A percentile compares a stretch with the other conserved stretches of the same genome.
phyloP scores from a whole-genome alignment of 2,329 filamentous ascomycete genomes.

The Xylaria sp. region DNA sequence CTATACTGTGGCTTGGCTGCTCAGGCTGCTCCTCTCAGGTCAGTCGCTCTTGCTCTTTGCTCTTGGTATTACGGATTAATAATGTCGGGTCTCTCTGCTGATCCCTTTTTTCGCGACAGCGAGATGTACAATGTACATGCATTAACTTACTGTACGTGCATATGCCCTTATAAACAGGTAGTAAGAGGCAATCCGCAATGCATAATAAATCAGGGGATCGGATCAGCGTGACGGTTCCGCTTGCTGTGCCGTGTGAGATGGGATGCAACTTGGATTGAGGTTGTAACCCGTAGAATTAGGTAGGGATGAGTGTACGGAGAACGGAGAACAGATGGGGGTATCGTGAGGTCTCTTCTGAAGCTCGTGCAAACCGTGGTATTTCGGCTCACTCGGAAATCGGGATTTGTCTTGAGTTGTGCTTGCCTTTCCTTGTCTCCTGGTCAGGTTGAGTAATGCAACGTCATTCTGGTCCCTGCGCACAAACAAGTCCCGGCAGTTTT shows the following conservation, averaged over 20 bases:
- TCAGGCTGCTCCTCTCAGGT: neutral
- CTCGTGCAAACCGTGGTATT: neutral
- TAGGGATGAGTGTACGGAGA: too few relatives aligned
- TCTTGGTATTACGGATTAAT: neutral
- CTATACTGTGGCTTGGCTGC: conserved; percentile 18
- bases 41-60: too few relatives aligned
- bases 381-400: conserved; percentile 15
- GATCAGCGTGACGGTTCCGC: too few relatives aligned
- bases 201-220: neutral
- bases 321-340: too few relatives aligned
- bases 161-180: neutral
- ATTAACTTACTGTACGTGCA: neutral
- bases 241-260: too few relatives aligned
- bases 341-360: too few relatives aligned
- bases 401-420: neutral
- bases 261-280: too few relatives aligned
- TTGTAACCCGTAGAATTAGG: too few relatives aligned
- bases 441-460: conserved; percentile 4
- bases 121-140: neutral
- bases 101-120: neutral
- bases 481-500: conserved; percentile 2
- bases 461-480: conserved; percentile 19
- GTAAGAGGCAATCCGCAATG: neutral
- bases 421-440: neutral
- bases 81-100: neutral